Percentiles rank a stretch among this genome's conserved stretches.
Evolutionary conservation across 805 yeast genomes (phyloP).

Genomic region (Candida ipomoeae): DNA sequence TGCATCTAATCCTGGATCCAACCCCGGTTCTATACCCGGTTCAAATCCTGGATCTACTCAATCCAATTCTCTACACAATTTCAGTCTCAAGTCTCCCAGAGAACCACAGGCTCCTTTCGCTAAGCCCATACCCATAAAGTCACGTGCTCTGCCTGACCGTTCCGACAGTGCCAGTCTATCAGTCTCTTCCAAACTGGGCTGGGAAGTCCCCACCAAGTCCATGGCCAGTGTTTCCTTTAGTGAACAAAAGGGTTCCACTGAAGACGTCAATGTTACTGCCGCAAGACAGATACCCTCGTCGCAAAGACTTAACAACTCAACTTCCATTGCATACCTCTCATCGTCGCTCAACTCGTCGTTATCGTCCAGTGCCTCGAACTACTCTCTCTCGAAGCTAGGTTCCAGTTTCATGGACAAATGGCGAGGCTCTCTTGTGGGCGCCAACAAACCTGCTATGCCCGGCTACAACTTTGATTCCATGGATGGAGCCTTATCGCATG

Average conservation of each 20-base stretch:
- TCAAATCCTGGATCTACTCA: no score
- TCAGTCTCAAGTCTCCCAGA: background rate
- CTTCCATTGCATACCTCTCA: slow-evolving; percentile 39
- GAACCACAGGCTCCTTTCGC: background rate
- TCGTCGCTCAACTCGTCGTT: slow-evolving; percentile 39
- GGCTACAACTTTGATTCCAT: slow-evolving; percentile 7
- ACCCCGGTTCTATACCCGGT: no score
- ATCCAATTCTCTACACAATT: background rate
- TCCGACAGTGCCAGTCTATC: slow-evolving; percentile 18
- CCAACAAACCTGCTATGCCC: slow-evolving; percentile 3
- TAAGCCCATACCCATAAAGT: slow-evolving; percentile 14
- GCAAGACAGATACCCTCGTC: slow-evolving; percentile 28
- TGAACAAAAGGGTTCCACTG: slow-evolving; percentile 14
- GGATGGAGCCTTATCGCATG: slow-evolving; percentile 8
- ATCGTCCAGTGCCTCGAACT: slow-evolving; percentile 34
- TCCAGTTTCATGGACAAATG: slow-evolving; percentile 44
- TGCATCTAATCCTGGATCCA: no score
- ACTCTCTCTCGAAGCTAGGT: slow-evolving; percentile 38
- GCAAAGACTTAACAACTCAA: slow-evolving; percentile 18
- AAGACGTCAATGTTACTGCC: slow-evolving; percentile 20
- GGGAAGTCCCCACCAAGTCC: slow-evolving; percentile 46
- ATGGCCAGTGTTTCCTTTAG: slow-evolving; percentile 23
- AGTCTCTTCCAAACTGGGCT: slow-evolving; percentile 35
- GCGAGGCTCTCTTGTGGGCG: slow-evolving; percentile 30
- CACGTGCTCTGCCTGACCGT: background rate